Evolutionary conservation across 306 rosid genomes (phyloP), one percentile per base, ranked within the genome.

Genomic region (Morella rubra): DNA sequence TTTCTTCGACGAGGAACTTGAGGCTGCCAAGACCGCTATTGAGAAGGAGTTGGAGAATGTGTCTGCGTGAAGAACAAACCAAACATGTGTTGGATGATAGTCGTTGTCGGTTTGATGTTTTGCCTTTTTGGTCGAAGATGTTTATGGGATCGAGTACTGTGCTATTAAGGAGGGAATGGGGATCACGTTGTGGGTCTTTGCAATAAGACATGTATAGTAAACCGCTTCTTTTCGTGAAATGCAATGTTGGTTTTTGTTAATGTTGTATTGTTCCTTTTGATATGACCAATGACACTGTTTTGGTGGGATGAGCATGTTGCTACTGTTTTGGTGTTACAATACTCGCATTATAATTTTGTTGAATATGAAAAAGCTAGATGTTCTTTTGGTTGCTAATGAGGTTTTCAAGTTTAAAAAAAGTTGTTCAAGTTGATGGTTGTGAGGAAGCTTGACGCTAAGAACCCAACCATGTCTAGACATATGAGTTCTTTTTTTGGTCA

Each of bases 1-100:
- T 92, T 88, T 93, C 82, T 91, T 93, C 69, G 96, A 91, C 14
- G 97, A 93, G 77, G 97, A 91, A 77, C 86, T 91, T 52, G 79
- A 83, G 1, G 22, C 91, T 76, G 96, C 90, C 0, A 78, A 84
- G 46, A 76, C 37, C 3, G 91, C 85, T 5, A 65, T 90, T 79
- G 85, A 87, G 0, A 81, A 84, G 62, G 91, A 84, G 15, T 45
- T 82, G n/a, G 72, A 71, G 0, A 65, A 18, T 42, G 50, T 27
- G 27, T 65, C 70, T 65, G 22, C 49, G 45, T 40, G 15, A 65
- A 65, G 16, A 4, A 5, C 5, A 18, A 16, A 53, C 2, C 0
- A 7, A 7, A 18, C 24, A 6, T 8, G 0, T 6, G 16, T 54
- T n/a, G 59, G 18, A 54, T 7, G 24, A n/a, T n/a, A 54, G 59